Percentiles rank a stretch among this genome's conserved stretches.
Conservation (phyloP, 441 rosid genomes). For the Gossypium trilobum region DNA sequence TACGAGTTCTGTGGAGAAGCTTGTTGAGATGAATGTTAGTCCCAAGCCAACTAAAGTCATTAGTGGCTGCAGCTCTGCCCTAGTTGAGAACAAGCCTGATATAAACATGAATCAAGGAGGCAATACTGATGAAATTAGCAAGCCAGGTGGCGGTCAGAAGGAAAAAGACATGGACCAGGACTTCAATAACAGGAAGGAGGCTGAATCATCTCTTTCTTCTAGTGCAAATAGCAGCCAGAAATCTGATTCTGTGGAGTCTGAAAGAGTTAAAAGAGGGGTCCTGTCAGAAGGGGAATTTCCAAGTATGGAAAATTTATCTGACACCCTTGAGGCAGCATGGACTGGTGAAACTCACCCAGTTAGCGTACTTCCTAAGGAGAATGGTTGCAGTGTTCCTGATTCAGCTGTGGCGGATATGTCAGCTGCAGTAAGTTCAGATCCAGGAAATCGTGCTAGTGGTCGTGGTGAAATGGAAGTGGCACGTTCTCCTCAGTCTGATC, state of each 20-base stretch:
- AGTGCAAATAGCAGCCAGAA: constrained; percentile 28
- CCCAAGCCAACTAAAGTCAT: constrained; percentile 28
- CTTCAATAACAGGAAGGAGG: constrained; percentile 30
- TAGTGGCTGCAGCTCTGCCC: constrained; percentile 30
- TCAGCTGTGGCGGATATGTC: constrained; percentile 22
- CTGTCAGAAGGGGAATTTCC: constrained; percentile 57
- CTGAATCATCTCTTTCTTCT: constrained; percentile 24
- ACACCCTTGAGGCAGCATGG: constrained; percentile 76
- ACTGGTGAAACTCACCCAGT: constrained; percentile 41
- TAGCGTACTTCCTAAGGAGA: constrained; percentile 28
- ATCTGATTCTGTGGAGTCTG: constrained; percentile 33
- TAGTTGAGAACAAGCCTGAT: constrained; percentile 27
- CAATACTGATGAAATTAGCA: constrained; percentile 18
- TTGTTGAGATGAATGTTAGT: constrained; percentile 25
- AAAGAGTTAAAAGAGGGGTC: constrained; percentile 33
- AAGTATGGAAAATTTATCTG: constrained; percentile 37
- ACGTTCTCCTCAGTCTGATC: constrained; percentile 21
- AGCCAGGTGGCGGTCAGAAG: constrained; percentile 25
- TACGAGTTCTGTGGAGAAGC: constrained; percentile 30
- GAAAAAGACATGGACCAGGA: constrained; percentile 24
- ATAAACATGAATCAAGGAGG: constrained; percentile 30
- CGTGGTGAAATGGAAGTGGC: constrained; percentile 23
- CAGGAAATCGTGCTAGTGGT: constrained; percentile 16
- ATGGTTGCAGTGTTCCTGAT: constrained; percentile 29
- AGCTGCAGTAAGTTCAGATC: constrained; percentile 18